Evolutionary conservation across 108 stramenopile genomes (phyloP), one percentile per base, ranked within the genome.

Genomic region (Conticribra guillardii): DNA sequence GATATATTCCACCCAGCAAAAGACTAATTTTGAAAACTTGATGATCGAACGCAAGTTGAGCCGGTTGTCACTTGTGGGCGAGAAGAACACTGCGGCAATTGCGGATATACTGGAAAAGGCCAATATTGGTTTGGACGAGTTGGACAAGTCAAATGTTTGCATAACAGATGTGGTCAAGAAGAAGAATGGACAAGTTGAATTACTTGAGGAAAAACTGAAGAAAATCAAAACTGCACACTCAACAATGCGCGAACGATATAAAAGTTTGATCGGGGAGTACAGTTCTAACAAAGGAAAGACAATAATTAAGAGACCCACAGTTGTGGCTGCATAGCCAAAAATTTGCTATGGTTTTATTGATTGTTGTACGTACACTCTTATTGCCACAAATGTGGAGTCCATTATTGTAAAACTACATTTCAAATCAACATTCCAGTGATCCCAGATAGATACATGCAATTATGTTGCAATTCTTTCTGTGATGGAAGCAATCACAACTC

Each of bases 11-110:
- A 87, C 88, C 8, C 88, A 87, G 73, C 92, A 87, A 44, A 87
- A 86, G 55, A 53, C 82, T 21, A 88, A 85, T 16, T 92, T 91
- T 79, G 56, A 87, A 54, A 87, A 84, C 51, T 65, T 95, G 50
- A 53, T 90, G 7, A 83, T 95, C 16, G 93, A 95, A 65, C 86
- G 83, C 57, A 90, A 89, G 77, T 67, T 93, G 22, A 50, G 45
- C 16, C 70, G 81, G 23, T 33, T 87, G 4, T 60, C 34, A 29
- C 58, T 74, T 34, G 74, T 67, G 61, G 75, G 79, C 4, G 89
- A 93, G 29, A 79, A 83, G 54, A 54, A 63, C 30, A 88, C 78
- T 5, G 93, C 87, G 16, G 83, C 84, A 33, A 57, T 93, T 26
- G 68, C 70, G 18, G 89, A 91, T 69, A 73, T 91, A 19, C 73